Percentiles rank a stretch among this genome's conserved stretches.
These are phyloP conservation scores for Calendula officinalis DNA, from an alignment of 129 eudicot genomes.

Conservation along the genomic window DNA sequence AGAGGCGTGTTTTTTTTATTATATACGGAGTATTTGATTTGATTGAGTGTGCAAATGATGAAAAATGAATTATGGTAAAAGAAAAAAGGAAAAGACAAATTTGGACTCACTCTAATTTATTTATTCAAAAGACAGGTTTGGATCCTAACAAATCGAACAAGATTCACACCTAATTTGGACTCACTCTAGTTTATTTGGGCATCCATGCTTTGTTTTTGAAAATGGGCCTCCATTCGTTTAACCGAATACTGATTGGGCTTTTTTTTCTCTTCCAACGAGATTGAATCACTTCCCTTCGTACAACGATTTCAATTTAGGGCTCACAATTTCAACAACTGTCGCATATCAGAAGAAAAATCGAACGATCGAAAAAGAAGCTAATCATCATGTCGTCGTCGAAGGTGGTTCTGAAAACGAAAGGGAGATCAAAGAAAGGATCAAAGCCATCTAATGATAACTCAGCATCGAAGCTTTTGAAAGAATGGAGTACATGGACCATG, in stretches of 20 bases:
- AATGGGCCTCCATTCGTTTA: not conserved
- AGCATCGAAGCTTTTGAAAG: conserved; percentile 49
- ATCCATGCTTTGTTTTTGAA: no score
- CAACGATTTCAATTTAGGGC: not conserved
- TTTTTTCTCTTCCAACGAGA: not conserved
- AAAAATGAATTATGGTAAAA: no score
- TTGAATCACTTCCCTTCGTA: not conserved
- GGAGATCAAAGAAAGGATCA: conserved; percentile 40
- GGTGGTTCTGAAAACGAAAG: conserved; percentile 43
- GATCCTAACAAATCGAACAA: no score
- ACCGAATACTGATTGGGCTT: not conserved
- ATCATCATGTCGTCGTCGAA: conserved; percentile 33
- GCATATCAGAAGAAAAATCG: not conserved
- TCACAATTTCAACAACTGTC: not conserved
- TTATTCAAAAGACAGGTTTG: no score
- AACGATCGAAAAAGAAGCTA: not conserved
- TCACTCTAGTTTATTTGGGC: no score
- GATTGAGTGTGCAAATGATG: no score
- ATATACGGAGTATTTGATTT: no score
- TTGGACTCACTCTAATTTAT: no score
- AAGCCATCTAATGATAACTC: conserved; percentile 37
- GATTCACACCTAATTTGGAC: no score
- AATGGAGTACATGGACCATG: conserved; percentile 77
- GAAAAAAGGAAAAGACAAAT: no score
- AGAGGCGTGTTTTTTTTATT: no score